These are phyloP conservation scores for Penicillium alfredii DNA, from an alignment of 495 filamentous ascomycete species.

Conservation along the genomic window DNA sequence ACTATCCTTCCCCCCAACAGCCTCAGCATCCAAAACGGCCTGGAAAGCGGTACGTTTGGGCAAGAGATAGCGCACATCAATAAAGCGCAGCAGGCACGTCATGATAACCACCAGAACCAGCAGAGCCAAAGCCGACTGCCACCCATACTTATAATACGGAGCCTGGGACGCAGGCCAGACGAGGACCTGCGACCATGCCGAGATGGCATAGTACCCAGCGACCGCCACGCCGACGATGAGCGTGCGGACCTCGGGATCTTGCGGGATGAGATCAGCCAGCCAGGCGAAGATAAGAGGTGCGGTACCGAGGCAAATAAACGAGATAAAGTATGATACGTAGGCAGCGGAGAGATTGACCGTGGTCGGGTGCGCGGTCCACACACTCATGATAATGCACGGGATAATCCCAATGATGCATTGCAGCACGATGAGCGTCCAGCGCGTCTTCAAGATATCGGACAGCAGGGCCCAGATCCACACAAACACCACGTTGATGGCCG, in stretches of 20 bases:
- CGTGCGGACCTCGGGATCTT: slow-evolving; percentile 26
- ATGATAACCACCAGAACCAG: slow-evolving; percentile 28
- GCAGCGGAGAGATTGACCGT: slow-evolving; percentile 19
- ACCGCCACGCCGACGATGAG: slow-evolving; percentile 26
- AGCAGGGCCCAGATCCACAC: slow-evolving; percentile 31
- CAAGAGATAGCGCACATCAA: slow-evolving; percentile 25
- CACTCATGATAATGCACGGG: slow-evolving; percentile 29
- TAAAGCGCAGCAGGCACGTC: slow-evolving; percentile 19
- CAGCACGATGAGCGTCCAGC: slow-evolving; percentile 24
- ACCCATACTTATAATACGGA: slow-evolving; percentile 27
- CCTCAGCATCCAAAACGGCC: slow-evolving; percentile 13
- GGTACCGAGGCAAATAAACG: slow-evolving; percentile 23
- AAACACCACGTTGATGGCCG: slow-evolving; percentile 31
- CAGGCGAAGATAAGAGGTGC: slow-evolving; percentile 32
- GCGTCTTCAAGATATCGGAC: slow-evolving; percentile 23
- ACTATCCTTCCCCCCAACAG: slow-evolving; percentile 8
- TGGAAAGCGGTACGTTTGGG: slow-evolving; percentile 23
- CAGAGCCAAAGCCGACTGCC: slow-evolving; percentile 24
- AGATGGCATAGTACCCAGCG: slow-evolving; percentile 28
- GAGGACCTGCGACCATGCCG: slow-evolving; percentile 30
- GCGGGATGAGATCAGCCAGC: slow-evolving; percentile 28
- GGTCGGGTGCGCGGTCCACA: slow-evolving; percentile 22
- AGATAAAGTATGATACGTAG: slow-evolving; percentile 28
- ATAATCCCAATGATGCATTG: slow-evolving; percentile 26
- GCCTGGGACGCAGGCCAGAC: slow-evolving; percentile 29